Evolutionary conservation across 2,329 filamentous ascomycete species (phyloP).

Genomic region (Tolypocladium album): DNA sequence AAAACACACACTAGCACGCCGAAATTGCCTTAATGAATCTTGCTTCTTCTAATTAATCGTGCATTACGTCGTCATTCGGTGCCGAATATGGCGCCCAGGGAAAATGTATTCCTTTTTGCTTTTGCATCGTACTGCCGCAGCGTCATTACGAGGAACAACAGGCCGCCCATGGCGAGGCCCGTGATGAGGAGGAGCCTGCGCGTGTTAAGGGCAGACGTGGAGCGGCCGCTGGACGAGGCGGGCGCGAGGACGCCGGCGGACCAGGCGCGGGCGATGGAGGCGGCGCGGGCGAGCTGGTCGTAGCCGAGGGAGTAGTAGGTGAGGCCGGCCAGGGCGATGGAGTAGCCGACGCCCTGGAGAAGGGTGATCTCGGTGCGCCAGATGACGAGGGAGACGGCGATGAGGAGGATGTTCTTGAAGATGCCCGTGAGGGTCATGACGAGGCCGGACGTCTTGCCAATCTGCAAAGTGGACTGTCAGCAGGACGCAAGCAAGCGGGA

Average conservation of each 20-base stretch:
- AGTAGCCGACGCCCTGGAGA: conserved; percentile 70
- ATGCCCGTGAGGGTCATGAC: conserved; percentile 81
- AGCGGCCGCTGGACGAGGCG: conserved; percentile 7
- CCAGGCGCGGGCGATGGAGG: conserved; percentile 12
- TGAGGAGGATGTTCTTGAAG: conserved; percentile 78
- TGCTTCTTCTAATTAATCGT: neutral
- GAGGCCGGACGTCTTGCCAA: conserved; percentile 77
- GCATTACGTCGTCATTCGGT: conserved; percentile 4
- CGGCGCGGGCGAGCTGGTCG: conserved; percentile 18
- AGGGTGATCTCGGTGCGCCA: conserved; percentile 62
- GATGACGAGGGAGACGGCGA: conserved; percentile 64
- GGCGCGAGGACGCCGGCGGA: conserved; percentile 10
- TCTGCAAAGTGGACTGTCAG: conserved; percentile 34
- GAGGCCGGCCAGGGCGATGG: conserved; percentile 49
- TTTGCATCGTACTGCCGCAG: conserved; percentile 5
- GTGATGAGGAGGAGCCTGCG: conserved; percentile 6
- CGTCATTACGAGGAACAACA: conserved; percentile 8
- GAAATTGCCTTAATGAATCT: neutral
- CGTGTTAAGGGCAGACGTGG: conserved; percentile 1
- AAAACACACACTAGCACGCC: neutral
- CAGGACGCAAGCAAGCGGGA: neutral
- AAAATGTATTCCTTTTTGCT: neutral
- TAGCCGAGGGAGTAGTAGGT: conserved; percentile 36
- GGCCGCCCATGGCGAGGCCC: conserved; percentile 2
- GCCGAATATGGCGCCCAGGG: conserved; percentile 3